Evolutionary conservation across 257 asterid genomes (phyloP), one percentile per base, ranked within the genome.

Genomic region (Solanum arcanum): DNA sequence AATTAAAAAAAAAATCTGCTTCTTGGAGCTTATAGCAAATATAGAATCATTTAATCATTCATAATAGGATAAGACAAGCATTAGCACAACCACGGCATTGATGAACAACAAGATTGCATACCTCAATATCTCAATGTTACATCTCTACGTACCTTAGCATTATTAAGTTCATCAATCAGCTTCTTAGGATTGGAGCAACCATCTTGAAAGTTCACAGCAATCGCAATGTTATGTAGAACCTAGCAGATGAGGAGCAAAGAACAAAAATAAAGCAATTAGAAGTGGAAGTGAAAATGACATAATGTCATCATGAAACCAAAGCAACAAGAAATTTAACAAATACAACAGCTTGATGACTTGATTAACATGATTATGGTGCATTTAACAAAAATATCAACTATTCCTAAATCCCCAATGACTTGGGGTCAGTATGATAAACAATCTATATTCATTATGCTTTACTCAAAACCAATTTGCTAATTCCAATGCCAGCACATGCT

Each of bases 211-310:
- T 86, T 91, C 91, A 93, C 96, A 42, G 94, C 92, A 72, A 97
- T 89, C 70, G 93, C 92, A 88, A 94, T 90, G 90, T 97, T 97
- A 91, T 97, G 99, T 88, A 84, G 92, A 86, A 96, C 94, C 99
- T 96, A 21, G 59, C 41, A 60, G 86, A 56, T 69, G 81, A 56
- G 21, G 90, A 77, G 74, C 29, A 64, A 62, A 85, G 44, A 78
- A 16, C 44, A 56, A 7, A 25, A 25, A 59, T 84, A 49, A 39
- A 41, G 29, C 66, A 81, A 9, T n/a, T 3, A 49, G 10, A 49
- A 81, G 85, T 49, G 14, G 21, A 47, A 80, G 68, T 29, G 66
- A 49, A 81, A 81, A 31, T 10, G 12, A 81, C 27, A 52, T 6
- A 49, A 49, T 7, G 3, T 49, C 44, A 49, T 49, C 69, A 49